Evolutionary conservation across 164 flowering plant species (phyloP).

Genomic region (Santalum album): DNA sequence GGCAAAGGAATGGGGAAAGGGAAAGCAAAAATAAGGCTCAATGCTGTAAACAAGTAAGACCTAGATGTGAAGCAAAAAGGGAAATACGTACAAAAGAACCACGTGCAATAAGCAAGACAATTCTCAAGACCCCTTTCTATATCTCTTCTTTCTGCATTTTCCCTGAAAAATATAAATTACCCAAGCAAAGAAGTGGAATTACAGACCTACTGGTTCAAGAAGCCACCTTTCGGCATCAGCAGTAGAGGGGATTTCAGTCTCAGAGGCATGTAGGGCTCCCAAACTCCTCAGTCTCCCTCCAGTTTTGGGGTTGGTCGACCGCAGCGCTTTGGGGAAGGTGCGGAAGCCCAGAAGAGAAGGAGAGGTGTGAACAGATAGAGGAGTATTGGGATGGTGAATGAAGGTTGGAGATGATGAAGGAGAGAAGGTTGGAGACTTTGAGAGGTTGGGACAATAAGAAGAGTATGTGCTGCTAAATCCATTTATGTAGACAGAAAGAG

Average conservation of each 20-base stretch:
- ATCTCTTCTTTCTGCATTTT: no score
- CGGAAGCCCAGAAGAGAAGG: conserved; percentile 7
- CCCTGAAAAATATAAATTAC: no score
- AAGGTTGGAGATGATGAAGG: conserved; percentile 9
- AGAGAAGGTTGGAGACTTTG: conserved; percentile 17
- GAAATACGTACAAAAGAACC: no score
- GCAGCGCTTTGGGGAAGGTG: conserved; percentile 8
- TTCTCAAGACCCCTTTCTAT: no score
- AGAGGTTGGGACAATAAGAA: conserved; percentile 11
- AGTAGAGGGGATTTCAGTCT: conserved; percentile 17
- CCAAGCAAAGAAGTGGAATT: neutral
- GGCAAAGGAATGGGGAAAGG: no score
- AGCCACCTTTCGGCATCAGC: conserved; percentile 44
- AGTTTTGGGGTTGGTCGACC: conserved; percentile 5
- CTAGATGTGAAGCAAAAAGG: no score
- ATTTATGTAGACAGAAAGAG: neutral
- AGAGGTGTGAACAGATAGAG: conserved; percentile 10
- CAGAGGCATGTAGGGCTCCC: conserved; percentile 23
- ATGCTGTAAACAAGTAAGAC: no score
- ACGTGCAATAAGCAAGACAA: no score
- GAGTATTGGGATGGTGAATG: conserved; percentile 6
- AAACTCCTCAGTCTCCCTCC: conserved; percentile 13
- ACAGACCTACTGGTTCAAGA: conserved; percentile 64
- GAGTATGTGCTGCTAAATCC: conserved; percentile 13
- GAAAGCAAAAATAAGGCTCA: no score